Evolutionary conservation across 2,329 filamentous ascomycete species (phyloP).

Genomic region (Curvularia sp.): DNA sequence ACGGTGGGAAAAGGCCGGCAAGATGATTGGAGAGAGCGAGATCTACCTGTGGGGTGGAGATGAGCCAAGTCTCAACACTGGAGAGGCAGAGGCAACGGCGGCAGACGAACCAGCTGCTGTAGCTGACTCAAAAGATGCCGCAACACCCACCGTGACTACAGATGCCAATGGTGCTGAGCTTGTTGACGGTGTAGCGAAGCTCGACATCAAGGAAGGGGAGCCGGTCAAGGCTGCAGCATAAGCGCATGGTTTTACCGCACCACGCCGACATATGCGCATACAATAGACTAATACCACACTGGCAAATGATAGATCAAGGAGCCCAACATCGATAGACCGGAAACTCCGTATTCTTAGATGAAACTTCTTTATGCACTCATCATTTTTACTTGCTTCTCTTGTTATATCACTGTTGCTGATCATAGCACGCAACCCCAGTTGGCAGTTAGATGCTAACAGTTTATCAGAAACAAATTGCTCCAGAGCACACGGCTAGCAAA

Average conservation of each 20-base stretch:
- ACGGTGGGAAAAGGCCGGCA: slow-evolving; percentile 82
- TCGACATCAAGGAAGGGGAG: slow-evolving; percentile 35
- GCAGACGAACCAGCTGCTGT: neutral
- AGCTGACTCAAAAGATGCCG: slow-evolving; percentile 1
- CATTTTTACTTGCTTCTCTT: neutral
- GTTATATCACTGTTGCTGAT: too few relatives aligned
- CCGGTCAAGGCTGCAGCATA: slow-evolving; percentile 23
- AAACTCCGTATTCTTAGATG: neutral
- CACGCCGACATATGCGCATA: neutral
- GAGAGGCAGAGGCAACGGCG: slow-evolving; percentile 9
- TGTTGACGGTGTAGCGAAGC: slow-evolving; percentile 31
- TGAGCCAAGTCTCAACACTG: slow-evolving; percentile 34
- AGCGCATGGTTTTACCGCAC: neutral
- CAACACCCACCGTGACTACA: slow-evolving; percentile 5
- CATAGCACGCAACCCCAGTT: neutral
- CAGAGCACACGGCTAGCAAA: too few relatives aligned
- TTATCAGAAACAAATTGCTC: neutral
- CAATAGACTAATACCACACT: neutral
- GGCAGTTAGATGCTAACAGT: neutral
- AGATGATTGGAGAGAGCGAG: slow-evolving; percentile 84
- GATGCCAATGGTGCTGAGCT: slow-evolving; percentile 17
- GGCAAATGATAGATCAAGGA: neutral
- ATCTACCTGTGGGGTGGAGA: slow-evolving; percentile 79
- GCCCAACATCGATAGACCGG: too few relatives aligned
- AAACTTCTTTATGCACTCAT: neutral